phyloP scores from a whole-genome alignment of 2,329 filamentous ascomycete genomes.

The Neonectria coccinea region DNA sequence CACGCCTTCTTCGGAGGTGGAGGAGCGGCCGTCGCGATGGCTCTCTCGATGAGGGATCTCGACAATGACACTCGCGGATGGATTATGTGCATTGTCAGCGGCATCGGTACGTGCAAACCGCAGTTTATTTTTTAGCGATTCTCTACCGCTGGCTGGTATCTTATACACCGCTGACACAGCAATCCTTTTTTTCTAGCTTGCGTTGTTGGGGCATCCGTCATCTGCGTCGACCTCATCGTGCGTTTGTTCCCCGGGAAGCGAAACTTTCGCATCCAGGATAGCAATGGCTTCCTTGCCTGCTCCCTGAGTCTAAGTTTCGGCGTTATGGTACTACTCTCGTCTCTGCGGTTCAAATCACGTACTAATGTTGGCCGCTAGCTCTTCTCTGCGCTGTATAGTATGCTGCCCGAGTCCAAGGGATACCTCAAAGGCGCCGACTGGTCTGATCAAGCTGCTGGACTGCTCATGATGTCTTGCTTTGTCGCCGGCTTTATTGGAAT shows the following conservation, averaged over 20 bases:
- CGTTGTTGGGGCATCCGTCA: slow-evolving; percentile 82
- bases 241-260: slow-evolving; percentile 78
- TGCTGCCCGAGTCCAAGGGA: slow-evolving; percentile 86
- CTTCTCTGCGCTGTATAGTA: slow-evolving; percentile 91
- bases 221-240: slow-evolving; percentile 86
- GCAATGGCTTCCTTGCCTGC: slow-evolving; percentile 85
- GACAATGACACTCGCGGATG: slow-evolving; percentile 91
- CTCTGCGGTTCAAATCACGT: neutral
- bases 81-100: slow-evolving; percentile 90
- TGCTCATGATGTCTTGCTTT: slow-evolving; percentile 77
- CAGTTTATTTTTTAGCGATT: neutral
- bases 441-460: slow-evolving; percentile 73
- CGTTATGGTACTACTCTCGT: slow-evolving; percentile 80
- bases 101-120: slow-evolving; percentile 65
- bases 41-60: slow-evolving; percentile 53
- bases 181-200: slow-evolving; percentile 58
- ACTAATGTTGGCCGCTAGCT: slow-evolving; percentile 65
- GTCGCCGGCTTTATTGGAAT: slow-evolving; percentile 80
- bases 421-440: slow-evolving; percentile 80
- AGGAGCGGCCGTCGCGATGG: slow-evolving; percentile 51
- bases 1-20: slow-evolving; percentile 21
- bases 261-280: slow-evolving; percentile 89
- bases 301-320: slow-evolving; percentile 95
- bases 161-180: slow-evolving; percentile 18
- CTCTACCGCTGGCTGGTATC: neutral